Base-by-base conservation (phyloP, 2,329 filamentous ascomycete genomes). In the Penicillium sp. region DNA sequence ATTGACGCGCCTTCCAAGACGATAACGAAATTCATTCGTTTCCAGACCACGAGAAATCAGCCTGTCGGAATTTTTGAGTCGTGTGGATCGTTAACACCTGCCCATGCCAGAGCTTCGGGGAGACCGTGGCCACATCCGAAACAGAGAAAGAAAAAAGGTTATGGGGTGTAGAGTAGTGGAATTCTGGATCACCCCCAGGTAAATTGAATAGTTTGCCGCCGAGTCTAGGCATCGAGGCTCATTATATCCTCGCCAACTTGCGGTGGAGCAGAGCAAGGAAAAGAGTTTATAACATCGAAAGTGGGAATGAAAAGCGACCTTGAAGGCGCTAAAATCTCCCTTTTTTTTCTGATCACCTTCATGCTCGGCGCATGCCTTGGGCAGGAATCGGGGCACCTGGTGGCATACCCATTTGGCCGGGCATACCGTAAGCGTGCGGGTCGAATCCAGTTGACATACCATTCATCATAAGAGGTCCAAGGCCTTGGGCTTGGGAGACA, bases 401-500 rank as follows among this genome's bases (percentile, higher is more conserved):
- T 55, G 75, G 78, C 76, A 81, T 79, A 22, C 70, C 75, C 77
- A 80, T 80, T 42, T 71, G 73, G 57, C 71, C 72, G 25, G 74
- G 68, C 69, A 81, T 78, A 56, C 73, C 75, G 65, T 80, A 80
- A 4, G 76, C 78, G 59, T 80, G 77, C 22, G 73, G 71, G 22
- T 80, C 78, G 53, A 70, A 76, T 49, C 78, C 78, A 53, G 76
- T 66, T 19, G 70, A 65, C 70, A 78, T 73, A 56, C 74, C 74
- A 45, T 76, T 78, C 75, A 79, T 78, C 68, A 77, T 73, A 37
- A 79, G 70, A 19, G 76, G 74, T 30, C 71, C 74, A 19, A 95
- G 81, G 3, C 90, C 90, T 76, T 97, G 93, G 49, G 92, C 89
- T 74, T 96, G 91, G 3, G 93, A 93, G 7, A 98, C 90, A 0